Evolutionary conservation across 179 eudicot species (phyloP), one percentile per base, ranked within the genome.

Genomic region (Amaranthus tricolor): DNA sequence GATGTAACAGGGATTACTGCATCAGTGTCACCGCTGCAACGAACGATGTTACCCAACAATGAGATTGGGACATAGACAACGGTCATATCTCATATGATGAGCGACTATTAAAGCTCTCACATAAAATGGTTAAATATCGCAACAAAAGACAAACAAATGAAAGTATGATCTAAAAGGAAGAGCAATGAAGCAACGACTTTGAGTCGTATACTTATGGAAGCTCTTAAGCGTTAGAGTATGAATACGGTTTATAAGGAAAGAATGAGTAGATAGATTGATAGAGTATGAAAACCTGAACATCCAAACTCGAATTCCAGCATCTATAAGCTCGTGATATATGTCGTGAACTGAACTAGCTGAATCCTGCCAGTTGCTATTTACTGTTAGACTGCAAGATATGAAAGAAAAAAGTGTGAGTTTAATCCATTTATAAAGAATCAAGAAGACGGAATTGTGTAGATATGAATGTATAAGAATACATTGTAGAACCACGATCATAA

Each of bases 1-100:
- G 98, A 92, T 60, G 98, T 86, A 47, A 90, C 90, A 5, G 98
- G 98, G 72, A 92, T 80, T 15, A 94, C 89, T 70, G 98, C 84
- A 83, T 92, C 97, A 21, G 96, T 88, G 68, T 94, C 96, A 49
- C 98, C 98, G 70, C 98, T 94, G 86, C 72, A 73, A 69, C 21
- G 62, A 68, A 13, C 17, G 5, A 69, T 1, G 58, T 55, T 19
- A 63, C 10, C 40, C 65, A 74, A 63, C 3, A 21, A 63, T 13
- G 47, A 19, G 19, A 10, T 63, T 63, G 45, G 52, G 52, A 1
- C 9, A 24, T 10, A 19, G 13, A 68, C 15, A n/a, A 48, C 20
- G 57, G 14, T 48, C 68, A 19, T 65, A 44, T 14, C 15, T 57
- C 61, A 14, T 14, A 57, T 10, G 15, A 57, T 15, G 61, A 57